phyloP scores from a whole-genome alignment of 164 flowering plant species.

The Protea cynaroides region DNA sequence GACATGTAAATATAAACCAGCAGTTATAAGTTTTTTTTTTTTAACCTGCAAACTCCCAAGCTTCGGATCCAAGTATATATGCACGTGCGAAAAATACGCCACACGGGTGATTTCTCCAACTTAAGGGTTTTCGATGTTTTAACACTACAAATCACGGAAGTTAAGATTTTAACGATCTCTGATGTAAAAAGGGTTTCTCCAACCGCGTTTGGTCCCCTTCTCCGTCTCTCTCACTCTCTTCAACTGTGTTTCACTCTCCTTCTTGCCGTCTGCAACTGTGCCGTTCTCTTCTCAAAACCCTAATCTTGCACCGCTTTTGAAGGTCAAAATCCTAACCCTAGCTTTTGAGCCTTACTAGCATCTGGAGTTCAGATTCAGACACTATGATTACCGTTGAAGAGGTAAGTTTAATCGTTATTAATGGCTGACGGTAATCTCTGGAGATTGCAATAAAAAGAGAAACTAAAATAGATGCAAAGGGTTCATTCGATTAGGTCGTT shows the following conservation, averaged over 20 bases:
- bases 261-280: neutral
- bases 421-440: neutral
- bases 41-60: too few species aligned
- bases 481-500: constrained; percentile 2
- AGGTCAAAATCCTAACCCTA: constrained; percentile 5
- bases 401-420: neutral
- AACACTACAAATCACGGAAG: too few species aligned
- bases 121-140: too few species aligned
- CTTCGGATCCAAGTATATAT: too few species aligned
- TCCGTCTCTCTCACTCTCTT: too few species aligned
- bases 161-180: too few species aligned
- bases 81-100: too few species aligned
- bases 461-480: constrained; percentile 1
- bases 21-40: too few species aligned
- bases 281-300: neutral
- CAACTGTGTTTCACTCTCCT: too few species aligned
- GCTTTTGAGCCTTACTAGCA: too few species aligned
- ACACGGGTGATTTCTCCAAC: too few species aligned
- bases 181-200: neutral
- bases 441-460: neutral
- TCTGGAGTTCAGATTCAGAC: neutral
- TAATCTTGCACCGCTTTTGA: neutral
- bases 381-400: neutral
- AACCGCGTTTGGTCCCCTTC: neutral
- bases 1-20: too few species aligned